Evolutionary conservation across 345 rosid species (phyloP).

Genomic region (Lagerstroemia speciosa): DNA sequence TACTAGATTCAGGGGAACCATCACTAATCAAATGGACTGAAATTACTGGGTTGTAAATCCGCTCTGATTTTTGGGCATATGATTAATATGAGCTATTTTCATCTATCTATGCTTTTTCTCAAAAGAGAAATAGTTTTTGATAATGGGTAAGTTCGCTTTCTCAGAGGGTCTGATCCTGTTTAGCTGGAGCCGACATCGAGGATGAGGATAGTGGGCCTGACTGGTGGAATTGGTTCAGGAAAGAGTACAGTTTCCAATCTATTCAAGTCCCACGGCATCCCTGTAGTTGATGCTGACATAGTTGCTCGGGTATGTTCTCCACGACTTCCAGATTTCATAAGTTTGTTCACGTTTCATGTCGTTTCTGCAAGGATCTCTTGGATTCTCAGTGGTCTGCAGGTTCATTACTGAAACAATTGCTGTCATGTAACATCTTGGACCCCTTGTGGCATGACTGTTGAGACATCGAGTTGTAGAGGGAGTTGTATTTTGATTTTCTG

Average conservation of each 20-base stretch:
- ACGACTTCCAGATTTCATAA: background rate
- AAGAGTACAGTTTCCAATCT: slow-evolving; percentile 82
- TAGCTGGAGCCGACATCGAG: slow-evolving; percentile 2
- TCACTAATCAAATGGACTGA: slow-evolving; percentile 67
- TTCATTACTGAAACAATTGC: background rate
- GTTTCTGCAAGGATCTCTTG: background rate
- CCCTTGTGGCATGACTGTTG: background rate
- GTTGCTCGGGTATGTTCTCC: slow-evolving; percentile 55
- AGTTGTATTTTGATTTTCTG: background rate
- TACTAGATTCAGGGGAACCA: slow-evolving; percentile 13
- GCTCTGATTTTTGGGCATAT: background rate
- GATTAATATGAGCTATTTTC: background rate
- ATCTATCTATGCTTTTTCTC: background rate
- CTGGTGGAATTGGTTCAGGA: slow-evolving; percentile 90
- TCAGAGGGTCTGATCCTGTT: background rate
- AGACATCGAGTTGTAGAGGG: background rate
- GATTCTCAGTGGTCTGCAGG: background rate
- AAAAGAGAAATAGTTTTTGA: background rate
- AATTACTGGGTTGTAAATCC: too few species aligned
- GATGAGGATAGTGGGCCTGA: slow-evolving; percentile 78
- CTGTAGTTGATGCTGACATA: slow-evolving; percentile 72
- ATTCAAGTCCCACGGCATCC: slow-evolving; percentile 60
- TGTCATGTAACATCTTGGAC: background rate
- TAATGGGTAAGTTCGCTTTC: background rate
- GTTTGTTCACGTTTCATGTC: background rate